Evolutionary conservation across 2,329 filamentous ascomycete species (phyloP).

Genomic region (Dactylellina cionopaga): DNA sequence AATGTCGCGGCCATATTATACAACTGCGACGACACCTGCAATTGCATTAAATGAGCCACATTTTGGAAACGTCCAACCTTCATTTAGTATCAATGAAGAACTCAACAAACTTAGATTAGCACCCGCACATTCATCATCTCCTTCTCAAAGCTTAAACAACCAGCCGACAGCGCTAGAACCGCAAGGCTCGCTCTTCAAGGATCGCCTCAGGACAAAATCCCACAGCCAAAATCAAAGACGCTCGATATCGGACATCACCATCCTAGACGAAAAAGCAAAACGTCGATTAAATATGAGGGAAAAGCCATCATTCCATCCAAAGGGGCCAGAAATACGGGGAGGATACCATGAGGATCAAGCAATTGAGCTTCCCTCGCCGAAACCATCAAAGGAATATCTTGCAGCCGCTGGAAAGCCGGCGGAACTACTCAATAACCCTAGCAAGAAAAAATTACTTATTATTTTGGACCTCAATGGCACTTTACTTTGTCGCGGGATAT

Average conservation of each 20-base stretch:
- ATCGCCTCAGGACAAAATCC: no score
- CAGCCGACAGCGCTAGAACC: background rate
- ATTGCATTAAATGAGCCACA: background rate
- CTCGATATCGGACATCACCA: background rate
- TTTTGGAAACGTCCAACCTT: no score
- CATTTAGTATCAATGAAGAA: background rate
- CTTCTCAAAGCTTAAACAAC: background rate
- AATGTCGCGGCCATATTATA: background rate
- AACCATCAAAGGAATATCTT: slow-evolving; percentile 24
- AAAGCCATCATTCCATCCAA: background rate
- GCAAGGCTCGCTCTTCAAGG: no score
- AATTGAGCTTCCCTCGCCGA: slow-evolving; percentile 17
- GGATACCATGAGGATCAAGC: no score
- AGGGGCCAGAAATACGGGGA: no score
- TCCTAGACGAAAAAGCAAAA: background rate
- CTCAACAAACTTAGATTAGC: background rate
- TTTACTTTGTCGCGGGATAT: slow-evolving; percentile 75
- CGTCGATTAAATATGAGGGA: background rate
- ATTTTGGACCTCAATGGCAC: slow-evolving; percentile 95
- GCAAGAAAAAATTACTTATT: slow-evolving; percentile 70
- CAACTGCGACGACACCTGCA: background rate
- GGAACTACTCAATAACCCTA: background rate
- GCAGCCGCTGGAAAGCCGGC: background rate
- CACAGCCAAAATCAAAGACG: no score
- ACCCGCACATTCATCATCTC: no score